Conservation (phyloP, 805 yeast species). For the Brettanomyces nanus region DNA sequence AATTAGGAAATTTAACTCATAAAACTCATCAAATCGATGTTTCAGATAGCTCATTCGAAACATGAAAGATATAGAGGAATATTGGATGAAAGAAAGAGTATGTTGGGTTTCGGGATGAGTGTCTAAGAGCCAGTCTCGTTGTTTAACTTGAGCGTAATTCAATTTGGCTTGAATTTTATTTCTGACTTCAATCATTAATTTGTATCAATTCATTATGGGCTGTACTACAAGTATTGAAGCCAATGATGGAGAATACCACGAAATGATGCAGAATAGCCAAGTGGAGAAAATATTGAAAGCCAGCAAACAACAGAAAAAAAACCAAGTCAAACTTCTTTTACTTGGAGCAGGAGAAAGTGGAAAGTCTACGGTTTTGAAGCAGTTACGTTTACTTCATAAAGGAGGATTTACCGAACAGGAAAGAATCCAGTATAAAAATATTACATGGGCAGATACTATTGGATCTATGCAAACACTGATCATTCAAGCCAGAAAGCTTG, state of each 20-base stretch:
- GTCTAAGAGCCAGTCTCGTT: no score
- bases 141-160: no score
- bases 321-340: constrained; percentile 63
- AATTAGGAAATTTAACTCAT: no score
- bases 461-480: constrained; percentile 75
- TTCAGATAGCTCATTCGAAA: no score
- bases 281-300: constrained; percentile 52
- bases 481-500: constrained; percentile 62
- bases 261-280: constrained; percentile 29
- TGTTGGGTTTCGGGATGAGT: no score
- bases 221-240: constrained; percentile 50
- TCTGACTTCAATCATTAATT: no score
- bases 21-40: no score
- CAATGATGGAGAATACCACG: constrained; percentile 45
- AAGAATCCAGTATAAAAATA: constrained; percentile 69
- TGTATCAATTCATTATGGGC: constrained; percentile 64
- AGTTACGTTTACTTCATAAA: constrained; percentile 76
- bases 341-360: constrained; percentile 95
- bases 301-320: constrained; percentile 44
- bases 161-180: no score
- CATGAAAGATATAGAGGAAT: no score
- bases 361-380: constrained; percentile 86
- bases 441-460: constrained; percentile 89
- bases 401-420: constrained; percentile 79
- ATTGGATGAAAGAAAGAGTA: no score